phyloP scores from a whole-genome alignment of 768 basidiomycete species.

The Podaxis carcinomalis region DNA sequence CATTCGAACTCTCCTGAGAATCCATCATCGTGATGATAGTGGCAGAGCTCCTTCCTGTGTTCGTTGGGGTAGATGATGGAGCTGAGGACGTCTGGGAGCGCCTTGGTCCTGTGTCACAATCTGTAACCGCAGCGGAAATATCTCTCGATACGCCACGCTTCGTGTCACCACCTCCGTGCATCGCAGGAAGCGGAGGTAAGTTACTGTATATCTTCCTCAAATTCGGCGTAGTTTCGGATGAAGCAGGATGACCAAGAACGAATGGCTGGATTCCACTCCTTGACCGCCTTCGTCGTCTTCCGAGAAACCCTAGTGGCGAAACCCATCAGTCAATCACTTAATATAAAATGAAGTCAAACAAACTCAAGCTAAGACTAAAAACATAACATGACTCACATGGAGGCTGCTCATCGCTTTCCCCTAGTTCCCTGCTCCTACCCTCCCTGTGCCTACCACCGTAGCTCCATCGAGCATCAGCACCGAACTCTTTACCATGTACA shows the following conservation, averaged over 20 bases:
- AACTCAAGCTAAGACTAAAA: not conserved
- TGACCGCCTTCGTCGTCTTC: not conserved
- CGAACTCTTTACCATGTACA: too few relatives aligned
- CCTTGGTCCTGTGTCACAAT: too few relatives aligned
- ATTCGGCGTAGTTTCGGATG: not conserved
- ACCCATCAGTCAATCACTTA: not conserved
- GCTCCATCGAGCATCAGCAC: too few relatives aligned
- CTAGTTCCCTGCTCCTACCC: not conserved
- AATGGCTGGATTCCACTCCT: not conserved
- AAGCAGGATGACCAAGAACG: not conserved
- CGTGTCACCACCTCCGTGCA: not conserved
- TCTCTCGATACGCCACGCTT: not conserved
- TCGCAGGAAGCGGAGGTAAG: not conserved
- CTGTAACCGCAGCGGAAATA: not conserved
- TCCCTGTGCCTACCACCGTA: too few relatives aligned
- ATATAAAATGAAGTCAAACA: not conserved
- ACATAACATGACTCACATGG: not conserved
- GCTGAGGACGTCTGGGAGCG: too few relatives aligned
- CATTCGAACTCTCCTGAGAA: too few relatives aligned
- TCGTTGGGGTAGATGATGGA: too few relatives aligned
- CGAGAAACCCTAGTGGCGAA: not conserved
- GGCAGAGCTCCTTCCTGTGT: too few relatives aligned
- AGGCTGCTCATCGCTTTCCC: not conserved
- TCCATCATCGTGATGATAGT: too few relatives aligned
- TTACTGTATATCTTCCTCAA: too few relatives aligned